Evolutionary conservation across 768 basidiomycete species (phyloP).

Genomic region (Leccinum barrowsii): DNA sequence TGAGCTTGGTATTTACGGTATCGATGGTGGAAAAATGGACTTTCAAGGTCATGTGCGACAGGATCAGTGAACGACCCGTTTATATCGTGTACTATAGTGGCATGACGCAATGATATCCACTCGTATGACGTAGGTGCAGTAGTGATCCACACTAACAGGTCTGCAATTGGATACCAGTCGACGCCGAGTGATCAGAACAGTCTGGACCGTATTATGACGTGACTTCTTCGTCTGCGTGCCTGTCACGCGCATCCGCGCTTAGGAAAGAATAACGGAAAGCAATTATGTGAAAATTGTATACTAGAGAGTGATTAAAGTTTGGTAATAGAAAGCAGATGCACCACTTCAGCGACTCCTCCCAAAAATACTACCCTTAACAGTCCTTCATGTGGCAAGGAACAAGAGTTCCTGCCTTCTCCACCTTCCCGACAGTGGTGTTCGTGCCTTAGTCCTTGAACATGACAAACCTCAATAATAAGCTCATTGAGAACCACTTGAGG

Average conservation of each 20-base stretch:
- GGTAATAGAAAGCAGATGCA: background rate
- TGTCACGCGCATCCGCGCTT: background rate
- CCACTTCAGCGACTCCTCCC: background rate
- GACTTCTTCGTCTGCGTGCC: no score
- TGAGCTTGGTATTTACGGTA: background rate
- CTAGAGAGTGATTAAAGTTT: background rate
- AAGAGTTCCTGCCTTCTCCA: background rate
- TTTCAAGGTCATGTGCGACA: slow-evolving; percentile 5
- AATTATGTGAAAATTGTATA: background rate
- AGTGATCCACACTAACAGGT: no score
- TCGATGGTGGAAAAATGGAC: slow-evolving; percentile 19
- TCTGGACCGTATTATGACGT: no score
- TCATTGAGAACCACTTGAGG: background rate
- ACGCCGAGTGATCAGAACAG: no score
- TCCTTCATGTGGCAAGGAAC: background rate
- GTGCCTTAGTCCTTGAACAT: background rate
- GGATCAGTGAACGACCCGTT: background rate
- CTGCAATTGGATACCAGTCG: background rate
- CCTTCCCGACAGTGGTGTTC: background rate
- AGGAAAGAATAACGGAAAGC: background rate
- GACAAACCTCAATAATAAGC: background rate
- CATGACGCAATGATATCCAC: slow-evolving; percentile 1
- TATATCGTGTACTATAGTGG: background rate
- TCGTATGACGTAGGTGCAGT: background rate
- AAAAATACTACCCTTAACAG: background rate